Conservation (phyloP, 2,329 filamentous ascomycete species). For the Talaromyces sp. region DNA sequence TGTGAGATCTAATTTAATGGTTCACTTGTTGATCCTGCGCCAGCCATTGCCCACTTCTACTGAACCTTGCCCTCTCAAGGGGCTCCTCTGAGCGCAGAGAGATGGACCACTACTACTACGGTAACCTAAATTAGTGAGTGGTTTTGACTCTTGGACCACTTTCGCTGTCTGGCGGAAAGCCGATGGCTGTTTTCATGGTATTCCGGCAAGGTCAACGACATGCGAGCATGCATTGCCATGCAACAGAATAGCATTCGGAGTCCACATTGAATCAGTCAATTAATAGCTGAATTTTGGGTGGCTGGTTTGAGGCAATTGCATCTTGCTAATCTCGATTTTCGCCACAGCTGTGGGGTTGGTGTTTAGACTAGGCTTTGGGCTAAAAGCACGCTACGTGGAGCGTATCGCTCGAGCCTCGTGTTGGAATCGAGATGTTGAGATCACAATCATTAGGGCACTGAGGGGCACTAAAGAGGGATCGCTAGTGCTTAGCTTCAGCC, state of each 20-base stretch:
- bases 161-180: background rate
- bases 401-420: slow-evolving; percentile 1
- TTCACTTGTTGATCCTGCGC: background rate
- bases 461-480: background rate
- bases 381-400: background rate
- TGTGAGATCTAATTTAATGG: background rate
- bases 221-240: background rate
- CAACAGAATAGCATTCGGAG: too few relatives aligned
- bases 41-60: background rate
- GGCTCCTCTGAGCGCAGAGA: background rate
- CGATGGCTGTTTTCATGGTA: background rate
- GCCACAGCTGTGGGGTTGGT: slow-evolving; percentile 12
- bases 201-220: background rate
- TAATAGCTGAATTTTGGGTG: background rate
- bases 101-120: background rate
- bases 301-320: background rate
- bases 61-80: background rate
- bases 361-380: background rate
- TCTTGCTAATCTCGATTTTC: slow-evolving; percentile 10
- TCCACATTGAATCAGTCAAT: background rate
- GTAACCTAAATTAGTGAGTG: slow-evolving; percentile 1
- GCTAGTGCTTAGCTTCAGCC: background rate
- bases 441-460: background rate
- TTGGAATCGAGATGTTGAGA: background rate
- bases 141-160: background rate